A percentile compares a stretch with the other conserved stretches of the same genome.
These are phyloP conservation scores for Suaeda aralocaspica DNA, from an alignment of 148 eudicot species.

Conservation along the genomic window DNA sequence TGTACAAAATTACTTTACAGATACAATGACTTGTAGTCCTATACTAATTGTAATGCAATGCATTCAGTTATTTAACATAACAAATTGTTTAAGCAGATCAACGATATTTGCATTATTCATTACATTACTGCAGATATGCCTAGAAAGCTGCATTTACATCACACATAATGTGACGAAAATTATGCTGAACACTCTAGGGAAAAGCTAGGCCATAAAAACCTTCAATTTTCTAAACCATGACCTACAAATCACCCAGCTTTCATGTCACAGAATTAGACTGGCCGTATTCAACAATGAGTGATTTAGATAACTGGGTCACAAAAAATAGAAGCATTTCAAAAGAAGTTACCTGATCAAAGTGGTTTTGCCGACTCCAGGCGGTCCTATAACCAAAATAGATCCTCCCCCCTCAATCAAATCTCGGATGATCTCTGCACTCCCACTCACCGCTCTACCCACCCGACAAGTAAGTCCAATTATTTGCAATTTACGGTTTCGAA, in stretches of 20 bases:
- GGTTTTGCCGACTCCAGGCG: slow-evolving; percentile 99
- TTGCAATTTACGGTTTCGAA: slow-evolving; percentile 89
- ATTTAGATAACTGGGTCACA: neutral
- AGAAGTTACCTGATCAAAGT: slow-evolving; percentile 81
- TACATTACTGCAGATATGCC: neutral
- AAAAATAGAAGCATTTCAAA: neutral
- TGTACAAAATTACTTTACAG: too few relatives aligned
- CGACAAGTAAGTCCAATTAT: slow-evolving; percentile 96
- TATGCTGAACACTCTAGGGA: neutral
- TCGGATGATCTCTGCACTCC: slow-evolving; percentile 90
- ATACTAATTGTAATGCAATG: neutral
- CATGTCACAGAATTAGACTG: neutral
- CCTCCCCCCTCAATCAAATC: slow-evolving; percentile 91
- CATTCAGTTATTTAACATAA: neutral
- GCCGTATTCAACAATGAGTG: neutral
- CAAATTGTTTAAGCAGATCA: neutral
- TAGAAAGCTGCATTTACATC: neutral
- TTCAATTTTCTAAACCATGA: neutral
- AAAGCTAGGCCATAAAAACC: neutral
- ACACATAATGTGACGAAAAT: slow-evolving; percentile 1
- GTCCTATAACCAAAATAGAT: slow-evolving; percentile 94
- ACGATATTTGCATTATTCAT: neutral
- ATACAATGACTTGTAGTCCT: neutral
- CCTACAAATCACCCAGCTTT: neutral
- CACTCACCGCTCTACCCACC: slow-evolving; percentile 92